phyloP scores from a whole-genome alignment of 2,329 filamentous ascomycete species.

The Dichotomopilus funicola region DNA sequence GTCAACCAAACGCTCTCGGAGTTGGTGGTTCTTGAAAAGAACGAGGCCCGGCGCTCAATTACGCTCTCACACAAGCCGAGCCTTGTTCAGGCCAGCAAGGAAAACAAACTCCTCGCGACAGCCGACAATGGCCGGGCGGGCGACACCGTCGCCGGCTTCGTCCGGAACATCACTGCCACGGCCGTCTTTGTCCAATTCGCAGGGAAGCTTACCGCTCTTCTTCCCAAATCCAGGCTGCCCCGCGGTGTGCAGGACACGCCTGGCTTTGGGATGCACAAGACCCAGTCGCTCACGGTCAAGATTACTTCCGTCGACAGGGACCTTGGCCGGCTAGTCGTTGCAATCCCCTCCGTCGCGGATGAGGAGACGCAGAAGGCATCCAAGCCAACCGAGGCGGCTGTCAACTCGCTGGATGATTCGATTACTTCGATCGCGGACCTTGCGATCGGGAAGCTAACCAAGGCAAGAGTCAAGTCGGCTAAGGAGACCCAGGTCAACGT shows the following conservation, averaged over 20 bases:
- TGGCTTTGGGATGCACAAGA: constrained; percentile 71
- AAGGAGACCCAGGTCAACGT: constrained; percentile 93
- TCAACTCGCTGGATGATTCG: constrained; percentile 52
- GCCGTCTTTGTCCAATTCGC: constrained; percentile 87
- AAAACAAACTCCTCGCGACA: constrained; percentile 61
- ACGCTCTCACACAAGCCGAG: constrained; percentile 77
- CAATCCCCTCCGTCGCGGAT: constrained; percentile 42
- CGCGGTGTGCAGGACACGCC: constrained; percentile 60
- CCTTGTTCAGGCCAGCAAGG: constrained; percentile 67
- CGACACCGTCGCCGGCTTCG: constrained; percentile 65
- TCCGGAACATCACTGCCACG: constrained; percentile 74
- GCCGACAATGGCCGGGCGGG: constrained; percentile 69
- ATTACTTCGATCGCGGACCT: constrained; percentile 66
- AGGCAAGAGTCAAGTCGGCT: constrained; percentile 73
- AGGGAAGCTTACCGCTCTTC: constrained; percentile 65
- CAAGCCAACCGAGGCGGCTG: constrained; percentile 34
- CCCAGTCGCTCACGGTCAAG: constrained; percentile 67
- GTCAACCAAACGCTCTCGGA: constrained; percentile 78
- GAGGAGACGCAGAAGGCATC: constrained; percentile 35
- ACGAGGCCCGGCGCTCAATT: constrained; percentile 68
- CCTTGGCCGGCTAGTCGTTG: constrained; percentile 59
- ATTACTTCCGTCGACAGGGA: constrained; percentile 67
- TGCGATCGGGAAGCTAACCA: constrained; percentile 62
- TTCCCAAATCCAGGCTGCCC: constrained; percentile 72
- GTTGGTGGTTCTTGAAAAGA: constrained; percentile 81